Base-by-base conservation (phyloP, 352 stramenopile genomes). In the Aphanomyces euteiches region DNA sequence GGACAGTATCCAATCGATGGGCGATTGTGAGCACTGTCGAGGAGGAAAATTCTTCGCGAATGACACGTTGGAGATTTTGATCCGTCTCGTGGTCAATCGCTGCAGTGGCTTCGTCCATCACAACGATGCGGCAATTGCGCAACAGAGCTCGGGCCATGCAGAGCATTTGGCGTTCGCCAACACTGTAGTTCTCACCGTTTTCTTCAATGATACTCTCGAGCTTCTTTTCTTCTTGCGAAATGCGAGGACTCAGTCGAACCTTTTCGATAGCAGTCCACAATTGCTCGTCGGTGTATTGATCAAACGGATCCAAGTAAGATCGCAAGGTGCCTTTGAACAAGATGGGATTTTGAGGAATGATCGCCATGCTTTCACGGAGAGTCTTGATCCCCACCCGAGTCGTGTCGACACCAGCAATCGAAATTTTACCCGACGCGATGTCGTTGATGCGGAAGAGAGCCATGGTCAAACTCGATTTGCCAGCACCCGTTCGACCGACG, bases 1-100 rank as follows among this genome's bases (percentile, higher is more conserved):
- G 82, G 65, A 98, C 95, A 8, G 90, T 98, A 58, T 96, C 88
- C 4, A 98, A 75, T 15, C 94, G 77, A 75, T 98, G 93, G 7
- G 95, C 93, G 73, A 98, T 97, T 5, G 94, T 98, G 7, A 98
- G 76, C 34, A 97, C 81, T 7, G 95, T 98, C 21, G 85, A 90
- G 43, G 96, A 82, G 1, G 73, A 72, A 78, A 99, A 99, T 59
- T 98, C 93, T 56, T 96, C 75, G 34, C 94, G 84, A 72, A 99
- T 97, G 34, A 87, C 96, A 21, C 78, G 76, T 75, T 96, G 88
- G 66, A 98, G 96, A 68, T 93, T 92, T 56, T 82, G 78, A 77
- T 98, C 94, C 3, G 86, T 96, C 65, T 92, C 85, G n/a, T 61
- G 47, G 50, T 78, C 74, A 36, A 82, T 76, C 12, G 75, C 69